Conservation (phyloP, 768 basidiomycete genomes). For the Hirschioporus abietinus region DNA sequence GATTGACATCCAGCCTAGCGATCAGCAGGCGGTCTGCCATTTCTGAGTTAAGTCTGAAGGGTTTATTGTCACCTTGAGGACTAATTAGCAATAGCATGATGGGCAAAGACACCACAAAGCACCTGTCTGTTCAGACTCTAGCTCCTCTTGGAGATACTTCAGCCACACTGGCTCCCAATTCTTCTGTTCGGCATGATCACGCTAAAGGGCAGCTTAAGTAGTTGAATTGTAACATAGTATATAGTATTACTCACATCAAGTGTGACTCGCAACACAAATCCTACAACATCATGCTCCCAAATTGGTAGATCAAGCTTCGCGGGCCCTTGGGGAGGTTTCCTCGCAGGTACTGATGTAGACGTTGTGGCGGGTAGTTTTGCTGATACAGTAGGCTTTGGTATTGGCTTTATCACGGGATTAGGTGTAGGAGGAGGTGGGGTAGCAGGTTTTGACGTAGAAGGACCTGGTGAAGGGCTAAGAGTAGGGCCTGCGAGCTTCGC, state of each 20-base stretch:
- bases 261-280: conserved; percentile 69
- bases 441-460: conserved; percentile 21
- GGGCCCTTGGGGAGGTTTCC: conserved; percentile 33
- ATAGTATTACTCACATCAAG: conserved; percentile 52
- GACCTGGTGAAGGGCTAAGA: conserved; percentile 25
- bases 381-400: conserved; percentile 18
- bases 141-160: conserved; percentile 65
- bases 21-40: conserved; percentile 78
- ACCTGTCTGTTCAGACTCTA: conserved; percentile 55
- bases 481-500: conserved; percentile 56
- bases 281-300: conserved; percentile 76
- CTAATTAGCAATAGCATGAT: background rate
- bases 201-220: conserved; percentile 30
- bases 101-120: conserved; percentile 4
- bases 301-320: conserved; percentile 46
- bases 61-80: conserved; percentile 23
- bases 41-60: conserved; percentile 46
- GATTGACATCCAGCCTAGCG: conserved; percentile 75
- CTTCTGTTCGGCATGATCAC: conserved; percentile 50
- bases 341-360: conserved; percentile 40
- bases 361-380: conserved; percentile 26
- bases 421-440: conserved; percentile 27
- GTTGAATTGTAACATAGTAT: conserved; percentile 4
- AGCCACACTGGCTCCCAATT: conserved; percentile 78
- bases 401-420: conserved; percentile 26